Percentiles rank a stretch among this genome's conserved stretches.
Evolutionary conservation across 768 basidiomycete species (phyloP).

Genomic region (Tremella fuciformis): DNA sequence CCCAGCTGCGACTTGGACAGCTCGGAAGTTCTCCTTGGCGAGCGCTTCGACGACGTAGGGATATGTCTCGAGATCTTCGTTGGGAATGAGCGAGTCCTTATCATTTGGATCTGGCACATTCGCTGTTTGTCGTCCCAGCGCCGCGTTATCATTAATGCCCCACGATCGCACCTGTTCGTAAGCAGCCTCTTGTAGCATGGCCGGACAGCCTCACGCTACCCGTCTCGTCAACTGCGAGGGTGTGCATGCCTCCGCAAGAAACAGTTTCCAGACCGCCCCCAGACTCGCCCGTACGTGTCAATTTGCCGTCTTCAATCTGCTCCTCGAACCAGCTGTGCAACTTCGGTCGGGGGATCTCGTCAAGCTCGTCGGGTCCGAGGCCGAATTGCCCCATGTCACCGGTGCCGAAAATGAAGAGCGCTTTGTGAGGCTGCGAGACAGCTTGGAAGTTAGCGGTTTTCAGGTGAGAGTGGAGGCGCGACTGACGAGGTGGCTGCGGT

Average conservation of each 20-base stretch:
- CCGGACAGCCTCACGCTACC: slow-evolving; percentile 68
- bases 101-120: slow-evolving; percentile 54
- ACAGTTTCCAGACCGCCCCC: slow-evolving; percentile 71
- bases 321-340: slow-evolving; percentile 71
- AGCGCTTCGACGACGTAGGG: slow-evolving; percentile 57
- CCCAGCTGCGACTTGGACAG: slow-evolving; percentile 76
- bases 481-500: slow-evolving; percentile 38
- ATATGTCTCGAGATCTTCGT: slow-evolving; percentile 54
- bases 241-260: slow-evolving; percentile 83
- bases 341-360: slow-evolving; percentile 72
- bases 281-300: slow-evolving; percentile 57
- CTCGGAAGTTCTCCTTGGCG: slow-evolving; percentile 74
- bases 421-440: slow-evolving; percentile 59
- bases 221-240: slow-evolving; percentile 79
- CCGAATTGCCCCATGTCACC: slow-evolving; percentile 96
- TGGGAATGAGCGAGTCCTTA: slow-evolving; percentile 49
- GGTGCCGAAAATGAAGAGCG: slow-evolving; percentile 80
- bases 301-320: slow-evolving; percentile 66
- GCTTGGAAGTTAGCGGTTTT: slow-evolving; percentile 12
- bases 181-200: no score
- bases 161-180: slow-evolving; percentile 43
- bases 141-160: slow-evolving; percentile 75
- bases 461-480: background rate
- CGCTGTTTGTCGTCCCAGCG: slow-evolving; percentile 73
- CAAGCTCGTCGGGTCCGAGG: slow-evolving; percentile 65